phyloP scores from a whole-genome alignment of 257 asterid species.

The Fraxinus excelsior region DNA sequence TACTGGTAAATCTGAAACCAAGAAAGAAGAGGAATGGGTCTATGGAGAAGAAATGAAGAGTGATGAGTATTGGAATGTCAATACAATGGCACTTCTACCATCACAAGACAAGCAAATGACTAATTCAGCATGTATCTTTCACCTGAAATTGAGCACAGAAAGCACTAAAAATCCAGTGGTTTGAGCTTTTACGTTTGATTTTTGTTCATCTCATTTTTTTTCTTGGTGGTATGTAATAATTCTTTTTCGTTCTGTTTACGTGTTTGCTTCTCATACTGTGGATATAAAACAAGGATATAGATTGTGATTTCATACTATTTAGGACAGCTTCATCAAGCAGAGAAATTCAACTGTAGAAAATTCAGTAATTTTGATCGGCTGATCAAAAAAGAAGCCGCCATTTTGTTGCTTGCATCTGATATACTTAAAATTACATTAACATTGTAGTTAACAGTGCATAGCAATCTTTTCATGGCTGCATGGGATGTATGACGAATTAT shows the following conservation, averaged over 20 bases:
- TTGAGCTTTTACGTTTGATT: conserved; percentile 9
- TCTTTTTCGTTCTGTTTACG: neutral
- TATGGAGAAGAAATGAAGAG: conserved; percentile 62
- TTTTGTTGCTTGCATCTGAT: neutral
- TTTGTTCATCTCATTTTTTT: neutral
- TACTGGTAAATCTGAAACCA: conserved; percentile 36
- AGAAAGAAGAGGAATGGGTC: conserved; percentile 57
- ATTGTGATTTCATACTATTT: neutral
- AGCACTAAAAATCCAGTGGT: conserved; percentile 36
- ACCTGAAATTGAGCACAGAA: conserved; percentile 46
- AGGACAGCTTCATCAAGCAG: neutral
- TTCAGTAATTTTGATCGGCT: neutral
- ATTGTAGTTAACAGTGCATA: neutral
- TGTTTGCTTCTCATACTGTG: neutral
- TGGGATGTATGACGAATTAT: neutral
- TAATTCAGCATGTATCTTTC: conserved; percentile 48
- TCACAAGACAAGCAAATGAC: conserved; percentile 39
- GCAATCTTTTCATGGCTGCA: neutral
- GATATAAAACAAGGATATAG: neutral
- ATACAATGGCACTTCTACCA: conserved; percentile 37
- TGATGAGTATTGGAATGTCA: conserved; percentile 51
- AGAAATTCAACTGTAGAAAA: neutral
- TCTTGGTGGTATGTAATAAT: neutral
- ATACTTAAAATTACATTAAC: neutral
- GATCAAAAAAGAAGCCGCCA: neutral